Evolutionary conservation across 805 yeast species (phyloP).

Genomic region (baker's yeast (Saccharomyces cerevisiae)): DNA sequence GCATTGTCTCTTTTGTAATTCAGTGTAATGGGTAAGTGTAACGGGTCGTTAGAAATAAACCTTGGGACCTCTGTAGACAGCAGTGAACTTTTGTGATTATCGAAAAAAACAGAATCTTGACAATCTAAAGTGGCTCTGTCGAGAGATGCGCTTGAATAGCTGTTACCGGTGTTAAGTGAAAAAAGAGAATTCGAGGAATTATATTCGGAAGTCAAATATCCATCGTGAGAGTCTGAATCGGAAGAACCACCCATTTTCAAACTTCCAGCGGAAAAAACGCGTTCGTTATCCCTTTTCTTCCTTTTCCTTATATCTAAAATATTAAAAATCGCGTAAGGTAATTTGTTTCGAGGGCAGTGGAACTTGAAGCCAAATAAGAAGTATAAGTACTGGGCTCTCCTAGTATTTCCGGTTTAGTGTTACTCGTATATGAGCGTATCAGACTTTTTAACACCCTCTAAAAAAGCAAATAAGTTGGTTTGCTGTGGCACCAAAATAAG

Average conservation of each 20-base stretch:
- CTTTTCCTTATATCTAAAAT: background rate
- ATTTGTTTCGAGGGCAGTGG: background rate
- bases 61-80: background rate
- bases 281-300: background rate
- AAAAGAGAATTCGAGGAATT: constrained; percentile 24
- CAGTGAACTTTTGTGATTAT: background rate
- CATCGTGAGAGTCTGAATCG: background rate
- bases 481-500: background rate
- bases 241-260: background rate
- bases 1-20: background rate
- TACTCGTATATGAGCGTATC: background rate
- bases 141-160: constrained; percentile 15
- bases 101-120: constrained; percentile 1
- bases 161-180: constrained; percentile 13
- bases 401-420: background rate
- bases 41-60: background rate
- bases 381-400: background rate
- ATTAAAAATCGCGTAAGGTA: background rate
- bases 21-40: background rate
- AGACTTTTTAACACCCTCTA: background rate
- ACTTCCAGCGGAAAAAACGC: background rate
- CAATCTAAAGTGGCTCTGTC: constrained; percentile 10
- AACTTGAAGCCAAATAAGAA: background rate
- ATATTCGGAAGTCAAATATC: constrained; percentile 3
- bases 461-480: background rate